Evolutionary conservation across 192 early-diverging fungal species (phyloP), one percentile per base, ranked within the genome.

Genomic region (Backusella tuberculispora): DNA sequence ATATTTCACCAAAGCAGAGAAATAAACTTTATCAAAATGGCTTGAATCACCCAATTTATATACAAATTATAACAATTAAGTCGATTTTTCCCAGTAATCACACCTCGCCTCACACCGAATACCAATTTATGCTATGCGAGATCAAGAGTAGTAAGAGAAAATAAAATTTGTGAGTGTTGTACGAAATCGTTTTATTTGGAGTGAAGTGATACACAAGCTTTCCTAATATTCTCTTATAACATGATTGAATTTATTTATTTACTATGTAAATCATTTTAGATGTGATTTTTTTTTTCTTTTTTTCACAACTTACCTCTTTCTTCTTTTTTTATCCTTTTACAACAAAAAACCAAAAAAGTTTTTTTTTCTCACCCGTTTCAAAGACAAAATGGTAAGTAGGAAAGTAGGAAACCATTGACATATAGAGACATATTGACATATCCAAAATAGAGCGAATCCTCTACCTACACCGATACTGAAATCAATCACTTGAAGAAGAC

Each of bases 391-490:
- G 53, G 53, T 26, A 56, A 26, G 53, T 56, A 24, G 53, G n/a
- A 53, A 26, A 24, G 29, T 34, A 34, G 29, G 29, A 50, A 19
- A 50, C 9, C 53, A 56, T 56, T 56, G 53, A 56, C 53, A 26
- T 24, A 56, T 56, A 21, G 13, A 56, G 8, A 56, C 21, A 24
- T 56, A 56, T 56, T 56, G 53, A 56, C 53, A 56, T 26, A 21
- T 56, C 26, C 21, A 26, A 60, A 60, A 60, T 74, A 74, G 72
- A 64, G 56, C 56, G 43, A 60, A 60, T 24, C 53, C 21, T 34
- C 60, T n/a, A 47, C 74, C 24, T 70, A 73, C 13, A 76, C 71
- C 40, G 75, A 80, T 5, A 71, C 66, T 48, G 71, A 76, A 73
- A 56, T 76, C 15, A 45, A 76, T 21, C 71, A 80, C 44, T 44